Base-by-base conservation (phyloP, 179 eudicot species). In the Actinidia arguta region DNA sequence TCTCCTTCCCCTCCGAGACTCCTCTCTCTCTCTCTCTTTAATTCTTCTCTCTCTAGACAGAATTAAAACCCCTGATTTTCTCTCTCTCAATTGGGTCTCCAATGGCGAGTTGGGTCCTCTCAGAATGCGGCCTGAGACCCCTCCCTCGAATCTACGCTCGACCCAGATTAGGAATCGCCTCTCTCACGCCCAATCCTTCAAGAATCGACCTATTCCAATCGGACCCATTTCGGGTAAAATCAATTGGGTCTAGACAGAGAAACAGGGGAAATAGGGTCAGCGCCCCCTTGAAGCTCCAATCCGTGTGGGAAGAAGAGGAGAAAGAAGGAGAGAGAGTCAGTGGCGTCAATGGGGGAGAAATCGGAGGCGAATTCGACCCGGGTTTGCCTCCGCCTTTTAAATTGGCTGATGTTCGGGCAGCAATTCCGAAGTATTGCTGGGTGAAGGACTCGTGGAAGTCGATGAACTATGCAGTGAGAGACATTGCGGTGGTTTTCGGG, bases 381-480 rank as follows among this genome's bases (percentile, higher is more conserved):
- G 94, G 93, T 12, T 83, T 89, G 7, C 87, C 98, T 16, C 98
- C 98, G 3, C 98, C 93, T 2, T 94, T 94, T 76, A 89, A 85
- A 80, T 80, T 93, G 84, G 80, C 90, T 0, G 94, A 93, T 71
- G 82, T 94, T 80, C 85, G 86, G 56, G 93, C 89, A 7, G 96
- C 96, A 4, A 94, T 94, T 75, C 98, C 98, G 0, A 93, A 90
- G 75, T 96, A 94, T 91, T 94, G 98, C 76, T 94, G 96, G 96
- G 96, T 94, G 0, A 94, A 93, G 89, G 76, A 93, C 78, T 93
- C 98, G 7, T 93, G 93, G 96, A 93, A 79, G 83, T 94, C 98
- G 6, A 91, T 93, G 93, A 85, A 91, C 69, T 94, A 93, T 88
- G 98, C 91, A 71, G 87, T 88, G 62, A 93, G 98, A 52, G 98